Base-by-base conservation (phyloP, 164 flowering plant species). In the Vitis labrusca region DNA sequence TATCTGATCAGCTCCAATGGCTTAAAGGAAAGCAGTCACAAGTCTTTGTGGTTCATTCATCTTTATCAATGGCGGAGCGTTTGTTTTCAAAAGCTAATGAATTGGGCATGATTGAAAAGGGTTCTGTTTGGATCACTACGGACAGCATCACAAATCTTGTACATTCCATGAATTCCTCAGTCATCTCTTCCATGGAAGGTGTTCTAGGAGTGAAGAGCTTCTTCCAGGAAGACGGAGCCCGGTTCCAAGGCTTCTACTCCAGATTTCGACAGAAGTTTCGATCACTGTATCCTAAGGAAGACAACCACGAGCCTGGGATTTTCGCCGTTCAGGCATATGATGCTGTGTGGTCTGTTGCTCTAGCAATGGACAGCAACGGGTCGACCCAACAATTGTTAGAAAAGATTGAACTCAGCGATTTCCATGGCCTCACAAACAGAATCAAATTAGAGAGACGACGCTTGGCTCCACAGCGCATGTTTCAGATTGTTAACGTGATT, bases 271-370 rank as follows among this genome's bases (percentile, higher is more conserved):
- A 3, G 16, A 53, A 5, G 48, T 80, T 67, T n/a, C 58, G 44
- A 5, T n/a, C 53, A 2, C 12, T 48, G n/a, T 73, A 73, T 67
- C 73, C 72, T 8, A 29, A 70, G 3, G 79, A 73, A 59, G 23
- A 61, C 3, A 11, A 61, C 19, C 30, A 4, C 12, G 75, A 71
- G 7, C 80, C 83, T 0, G 71, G 78, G 10, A 63, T 66, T 12
- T 64, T 12, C n/a, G 76, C 83, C 0, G 44, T 74, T 37, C 73
- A 69, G 55, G 80, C 83, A 6, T 80, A 77, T 55, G 83, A 80
- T 66, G 74, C 78, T 11, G 12, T 66, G 29, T 62, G 74, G 76
- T 63, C 73, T 10, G 37, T 75, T 19, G 67, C 81, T 17, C 59
- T 51, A 8, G 77, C 80, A 32, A 62, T 66, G 64, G 7, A 57